Percentiles rank a stretch among this genome's conserved stretches.
Evolutionary conservation across 1,284 basidiomycete genomes (phyloP).

Genomic region (Puccinia horiana): DNA sequence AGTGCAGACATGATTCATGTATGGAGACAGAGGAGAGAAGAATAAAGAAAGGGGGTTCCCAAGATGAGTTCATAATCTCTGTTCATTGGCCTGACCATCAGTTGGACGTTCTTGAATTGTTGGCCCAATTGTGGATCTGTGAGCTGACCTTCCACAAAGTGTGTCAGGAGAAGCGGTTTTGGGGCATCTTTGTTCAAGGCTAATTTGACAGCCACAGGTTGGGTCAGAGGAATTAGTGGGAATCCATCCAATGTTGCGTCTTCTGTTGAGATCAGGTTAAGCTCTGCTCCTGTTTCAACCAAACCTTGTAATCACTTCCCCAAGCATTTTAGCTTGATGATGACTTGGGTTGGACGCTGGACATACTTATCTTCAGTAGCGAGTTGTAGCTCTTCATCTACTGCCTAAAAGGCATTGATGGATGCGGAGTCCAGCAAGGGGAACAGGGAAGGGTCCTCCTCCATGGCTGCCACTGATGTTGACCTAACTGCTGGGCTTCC

Average conservation of each 20-base stretch:
- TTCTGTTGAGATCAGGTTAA: background rate
- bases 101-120: background rate
- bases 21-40: background rate
- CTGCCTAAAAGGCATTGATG: too few relatives aligned
- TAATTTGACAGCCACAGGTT: background rate
- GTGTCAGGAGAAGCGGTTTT: background rate
- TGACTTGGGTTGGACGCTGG: background rate
- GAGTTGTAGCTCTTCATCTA: too few relatives aligned
- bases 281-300: background rate
- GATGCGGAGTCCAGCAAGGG: too few relatives aligned
- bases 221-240: background rate
- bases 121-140: background rate
- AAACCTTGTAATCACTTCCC: background rate
- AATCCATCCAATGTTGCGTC: background rate
- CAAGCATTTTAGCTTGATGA: background rate
- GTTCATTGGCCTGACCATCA: background rate
- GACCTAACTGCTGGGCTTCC: too few relatives aligned
- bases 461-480: too few relatives aligned
- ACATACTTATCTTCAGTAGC: too few relatives aligned
- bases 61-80: slow-evolving; percentile 11
- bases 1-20: background rate
- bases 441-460: background rate
- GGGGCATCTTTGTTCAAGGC: background rate
- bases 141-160: background rate
- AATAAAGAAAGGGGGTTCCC: background rate